These are phyloP conservation scores for Phalaenopsis equestris DNA, from an alignment of 106 monocot genomes.

Conservation along the genomic window DNA sequence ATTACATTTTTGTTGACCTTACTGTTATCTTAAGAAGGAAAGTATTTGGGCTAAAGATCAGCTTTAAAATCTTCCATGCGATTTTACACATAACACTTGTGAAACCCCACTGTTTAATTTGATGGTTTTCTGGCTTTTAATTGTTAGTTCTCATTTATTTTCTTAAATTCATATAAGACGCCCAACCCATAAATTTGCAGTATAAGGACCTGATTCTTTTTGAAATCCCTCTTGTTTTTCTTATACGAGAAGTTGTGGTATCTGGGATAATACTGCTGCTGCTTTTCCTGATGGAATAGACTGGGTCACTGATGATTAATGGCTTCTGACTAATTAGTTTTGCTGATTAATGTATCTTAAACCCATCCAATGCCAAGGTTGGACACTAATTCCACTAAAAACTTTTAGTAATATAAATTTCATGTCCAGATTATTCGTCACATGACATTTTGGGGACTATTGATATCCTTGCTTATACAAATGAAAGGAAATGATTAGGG, in stretches of 20 bases:
- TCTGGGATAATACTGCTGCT: neutral
- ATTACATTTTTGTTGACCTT: neutral
- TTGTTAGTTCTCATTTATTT: neutral
- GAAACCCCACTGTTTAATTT: too few species aligned
- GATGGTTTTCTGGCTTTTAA: neutral
- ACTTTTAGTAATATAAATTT: neutral
- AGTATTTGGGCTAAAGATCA: neutral
- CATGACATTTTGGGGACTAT: neutral
- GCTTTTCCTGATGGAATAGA: neutral
- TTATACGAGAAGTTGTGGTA: neutral
- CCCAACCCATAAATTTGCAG: neutral
- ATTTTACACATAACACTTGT: too few species aligned
- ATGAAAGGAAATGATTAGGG: neutral
- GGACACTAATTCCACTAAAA: too few species aligned
- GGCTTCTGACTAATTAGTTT: neutral
- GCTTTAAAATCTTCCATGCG: neutral
- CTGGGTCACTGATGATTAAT: neutral
- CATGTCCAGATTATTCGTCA: neutral
- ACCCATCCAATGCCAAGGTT: neutral
- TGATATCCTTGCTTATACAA: neutral
- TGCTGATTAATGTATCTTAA: neutral
- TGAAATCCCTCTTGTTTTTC: neutral
- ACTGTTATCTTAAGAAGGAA: neutral
- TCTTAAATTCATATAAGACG: neutral
- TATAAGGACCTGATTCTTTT: neutral